These are phyloP conservation scores for Lycium barbarum DNA, from an alignment of 257 asterid genomes.

Conservation along the genomic window DNA sequence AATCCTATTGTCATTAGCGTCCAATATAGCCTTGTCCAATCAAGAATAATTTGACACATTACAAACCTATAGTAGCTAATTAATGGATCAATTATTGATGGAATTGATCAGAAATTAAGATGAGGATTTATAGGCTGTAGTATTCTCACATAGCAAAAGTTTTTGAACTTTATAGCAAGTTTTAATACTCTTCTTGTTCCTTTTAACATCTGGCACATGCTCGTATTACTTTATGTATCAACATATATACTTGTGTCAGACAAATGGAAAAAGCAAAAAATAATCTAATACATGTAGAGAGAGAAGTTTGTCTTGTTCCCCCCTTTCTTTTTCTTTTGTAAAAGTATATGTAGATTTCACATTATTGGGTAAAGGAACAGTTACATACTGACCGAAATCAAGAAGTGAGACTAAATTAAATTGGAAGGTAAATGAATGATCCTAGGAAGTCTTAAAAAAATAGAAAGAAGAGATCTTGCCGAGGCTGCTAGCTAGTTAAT, in stretches of 20 bases:
- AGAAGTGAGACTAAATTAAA: slow-evolving; percentile 32
- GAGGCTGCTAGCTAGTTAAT: slow-evolving; percentile 29
- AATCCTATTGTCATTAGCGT: not conserved
- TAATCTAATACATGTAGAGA: not conserved
- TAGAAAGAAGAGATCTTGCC: slow-evolving; percentile 40
- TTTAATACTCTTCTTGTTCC: slow-evolving; percentile 2
- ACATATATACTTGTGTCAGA: slow-evolving; percentile 25
- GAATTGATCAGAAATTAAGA: slow-evolving; percentile 2
- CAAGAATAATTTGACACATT: not conserved
- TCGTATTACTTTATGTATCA: slow-evolving; percentile 3
- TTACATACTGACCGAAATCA: slow-evolving; percentile 33
- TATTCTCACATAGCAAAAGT: slow-evolving; percentile 1
- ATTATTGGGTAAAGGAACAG: slow-evolving; percentile 37
- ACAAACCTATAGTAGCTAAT: not conserved
- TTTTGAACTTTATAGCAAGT: slow-evolving; percentile 9
- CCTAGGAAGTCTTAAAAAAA: slow-evolving; percentile 39
- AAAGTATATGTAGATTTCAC: slow-evolving; percentile 16
- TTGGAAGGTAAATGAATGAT: slow-evolving; percentile 40
- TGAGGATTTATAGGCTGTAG: slow-evolving; percentile 21
- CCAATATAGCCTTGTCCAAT: slow-evolving; percentile 10
- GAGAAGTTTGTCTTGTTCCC: not conserved
- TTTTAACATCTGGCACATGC: slow-evolving; percentile 29
- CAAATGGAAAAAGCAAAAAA: not conserved
- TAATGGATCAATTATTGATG: slow-evolving; percentile 23
- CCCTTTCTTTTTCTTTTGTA: not conserved